These are phyloP conservation scores for Helenozyma rhizophorensis DNA, from an alignment of 805 yeast species.

Conservation along the genomic window DNA sequence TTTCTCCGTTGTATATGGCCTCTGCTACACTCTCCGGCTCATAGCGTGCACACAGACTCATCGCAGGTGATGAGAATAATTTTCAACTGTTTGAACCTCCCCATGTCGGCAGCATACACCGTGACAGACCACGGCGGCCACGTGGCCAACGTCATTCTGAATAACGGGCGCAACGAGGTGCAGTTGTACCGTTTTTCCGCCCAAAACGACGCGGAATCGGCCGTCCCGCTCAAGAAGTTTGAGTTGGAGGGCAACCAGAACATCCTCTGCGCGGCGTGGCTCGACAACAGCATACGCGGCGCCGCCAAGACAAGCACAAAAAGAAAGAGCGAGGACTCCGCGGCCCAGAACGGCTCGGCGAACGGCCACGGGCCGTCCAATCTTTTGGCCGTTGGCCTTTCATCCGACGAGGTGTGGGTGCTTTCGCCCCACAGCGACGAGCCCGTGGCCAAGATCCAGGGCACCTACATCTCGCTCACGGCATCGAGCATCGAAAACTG, in stretches of 20 bases:
- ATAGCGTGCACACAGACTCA: constrained; percentile 5
- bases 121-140: constrained; percentile 27
- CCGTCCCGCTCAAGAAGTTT: constrained; percentile 7
- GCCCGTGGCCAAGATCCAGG: constrained; percentile 28
- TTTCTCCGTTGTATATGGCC: too few relatives aligned
- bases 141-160: constrained; percentile 37
- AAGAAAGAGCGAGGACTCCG: constrained; percentile 6
- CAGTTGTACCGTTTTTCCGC: constrained; percentile 29
- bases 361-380: constrained; percentile 2
- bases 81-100: neutral
- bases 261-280: constrained; percentile 37
- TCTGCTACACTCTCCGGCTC: neutral
- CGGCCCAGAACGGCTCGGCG: neutral
- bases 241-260: constrained; percentile 40
- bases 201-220: neutral
- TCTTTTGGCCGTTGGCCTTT: constrained; percentile 29
- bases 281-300: constrained; percentile 10
- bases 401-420: constrained; percentile 36
- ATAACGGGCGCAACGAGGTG: constrained; percentile 44
- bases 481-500: constrained; percentile 10
- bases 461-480: constrained; percentile 18
- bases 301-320: constrained; percentile 1
- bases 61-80: constrained; percentile 2
- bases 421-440: constrained; percentile 42
- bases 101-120: constrained; percentile 14